These are phyloP conservation scores for Stevia rebaudiana DNA, from an alignment of 140 eudicot species.

Conservation along the genomic window DNA sequence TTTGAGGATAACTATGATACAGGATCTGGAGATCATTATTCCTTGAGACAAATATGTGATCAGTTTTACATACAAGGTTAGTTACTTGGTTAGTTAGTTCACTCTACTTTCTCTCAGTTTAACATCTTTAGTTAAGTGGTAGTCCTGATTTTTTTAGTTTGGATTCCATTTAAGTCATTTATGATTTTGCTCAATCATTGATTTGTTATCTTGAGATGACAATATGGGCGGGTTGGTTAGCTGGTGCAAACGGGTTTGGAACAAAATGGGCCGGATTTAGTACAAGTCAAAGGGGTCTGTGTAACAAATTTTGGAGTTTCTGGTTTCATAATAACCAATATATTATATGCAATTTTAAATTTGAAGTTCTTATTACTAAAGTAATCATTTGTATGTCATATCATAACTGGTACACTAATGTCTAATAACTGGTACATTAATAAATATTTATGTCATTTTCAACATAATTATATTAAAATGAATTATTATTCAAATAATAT, in stretches of 20 bases:
- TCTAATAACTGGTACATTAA: not conserved
- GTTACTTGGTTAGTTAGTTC: not conserved
- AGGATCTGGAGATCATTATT: slow-evolving; percentile 95
- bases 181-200: not conserved
- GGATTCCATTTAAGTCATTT: not conserved
- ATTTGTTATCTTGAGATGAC: not conserved
- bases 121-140: not conserved
- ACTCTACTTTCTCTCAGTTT: not conserved
- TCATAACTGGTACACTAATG: not conserved
- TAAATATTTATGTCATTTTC: not conserved
- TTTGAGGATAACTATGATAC: slow-evolving; percentile 96
- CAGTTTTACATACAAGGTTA: slow-evolving; percentile 81
- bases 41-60: slow-evolving; percentile 85
- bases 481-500: not conserved
- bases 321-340: not conserved
- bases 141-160: not conserved
- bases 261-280: not conserved
- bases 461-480: not conserved
- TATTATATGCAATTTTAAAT: not conserved
- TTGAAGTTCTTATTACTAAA: not conserved
- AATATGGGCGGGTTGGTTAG: not conserved
- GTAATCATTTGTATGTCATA: not conserved
- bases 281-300: not conserved
- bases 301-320: not conserved
- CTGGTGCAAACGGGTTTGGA: not conserved